These are phyloP conservation scores for Raffaelea albimanens DNA, from an alignment of 2,329 filamentous ascomycete genomes.

Conservation along the genomic window DNA sequence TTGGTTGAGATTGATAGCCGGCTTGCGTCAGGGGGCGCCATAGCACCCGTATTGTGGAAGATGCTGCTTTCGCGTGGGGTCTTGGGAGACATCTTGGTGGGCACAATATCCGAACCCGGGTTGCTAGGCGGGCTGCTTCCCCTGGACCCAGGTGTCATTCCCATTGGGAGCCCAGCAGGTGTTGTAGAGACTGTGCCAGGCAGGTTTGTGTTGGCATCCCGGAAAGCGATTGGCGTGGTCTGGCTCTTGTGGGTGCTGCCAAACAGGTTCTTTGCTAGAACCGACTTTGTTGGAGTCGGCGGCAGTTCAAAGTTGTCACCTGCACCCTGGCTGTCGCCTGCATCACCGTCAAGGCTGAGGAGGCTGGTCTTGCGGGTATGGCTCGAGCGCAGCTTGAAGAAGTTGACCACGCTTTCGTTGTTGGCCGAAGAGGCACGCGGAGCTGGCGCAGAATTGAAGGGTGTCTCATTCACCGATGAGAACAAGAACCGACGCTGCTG, in stretches of 20 bases:
- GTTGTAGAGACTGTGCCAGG: not conserved
- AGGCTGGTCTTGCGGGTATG: conserved; percentile 57
- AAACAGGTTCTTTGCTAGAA: conserved; percentile 28
- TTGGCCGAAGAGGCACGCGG: conserved; percentile 29
- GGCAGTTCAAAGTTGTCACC: conserved; percentile 61
- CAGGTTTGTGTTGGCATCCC: conserved; percentile 1
- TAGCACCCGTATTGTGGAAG: conserved; percentile 15
- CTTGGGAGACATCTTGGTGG: conserved; percentile 53
- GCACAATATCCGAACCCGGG: too few species aligned
- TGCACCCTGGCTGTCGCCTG: conserved; percentile 24
- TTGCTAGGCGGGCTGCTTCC: conserved; percentile 40
- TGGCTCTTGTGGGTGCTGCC: conserved; percentile 10
- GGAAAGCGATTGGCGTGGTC: conserved; percentile 12
- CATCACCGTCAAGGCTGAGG: conserved; percentile 69
- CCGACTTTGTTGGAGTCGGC: conserved; percentile 83
- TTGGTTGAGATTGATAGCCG: conserved; percentile 68
- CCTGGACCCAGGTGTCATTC: conserved; percentile 54
- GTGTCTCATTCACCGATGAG: conserved; percentile 72
- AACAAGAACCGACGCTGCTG: conserved; percentile 48
- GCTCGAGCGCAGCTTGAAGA: conserved; percentile 49
- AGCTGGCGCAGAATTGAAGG: conserved; percentile 53
- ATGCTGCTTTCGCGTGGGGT: conserved; percentile 61
- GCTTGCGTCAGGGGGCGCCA: conserved; percentile 71
- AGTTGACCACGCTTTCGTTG: conserved; percentile 41
- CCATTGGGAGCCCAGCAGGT: conserved; percentile 25